Evolutionary conservation across 75 land plant species (phyloP), one percentile per base, ranked within the genome.

Genomic region (Pinus taeda): DNA sequence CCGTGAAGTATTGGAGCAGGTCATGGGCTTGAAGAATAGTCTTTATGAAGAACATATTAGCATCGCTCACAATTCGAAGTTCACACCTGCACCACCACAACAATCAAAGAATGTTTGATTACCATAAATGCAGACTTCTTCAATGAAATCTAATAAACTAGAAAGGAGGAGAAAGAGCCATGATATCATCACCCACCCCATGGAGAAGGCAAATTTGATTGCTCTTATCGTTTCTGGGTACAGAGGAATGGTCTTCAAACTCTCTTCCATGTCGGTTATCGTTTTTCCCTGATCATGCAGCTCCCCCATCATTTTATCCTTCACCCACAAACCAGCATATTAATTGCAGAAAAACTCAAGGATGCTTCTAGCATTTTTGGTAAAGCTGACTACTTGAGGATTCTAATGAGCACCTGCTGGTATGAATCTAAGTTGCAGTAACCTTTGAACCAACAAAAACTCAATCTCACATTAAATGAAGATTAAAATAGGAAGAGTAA

Each of bases 271-370:
- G 15, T 94, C 95, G 3, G 81, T 76, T 15, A 94, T 81, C 8
- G 93, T 86, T 37, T 82, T 85, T 6, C 97, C 95, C 33, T 79
- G 86, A 53, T 82, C 33, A 76, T 89, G 84, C 20, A 92, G 75
- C 84, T 90, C 95, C 37, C 65, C 75, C 97, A 94, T 94, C 95
- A 92, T 85, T 66, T 33, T 33, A 33, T 33, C 33, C 33, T 33
- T 33, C 33, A 33, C 33, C 33, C 33, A 33, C 61, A 6, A 59
- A n/a, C 4, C 7, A 59, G 3, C 45, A 59, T 59, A 59, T 4
- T 4, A 59, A 59, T 18, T 33, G 33, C 33, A 33, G 33, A 18
- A 42, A 42, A 4, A 42, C 45, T 42, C 45, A 42, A 6, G 6
- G 45, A 4, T 2, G 33, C 33, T 33, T 33, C 33, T 33, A 33